Percentiles rank a stretch among this genome's conserved stretches.
Evolutionary conservation across 1,284 basidiomycete genomes (phyloP).

Genomic region (Ustilago sp.): DNA sequence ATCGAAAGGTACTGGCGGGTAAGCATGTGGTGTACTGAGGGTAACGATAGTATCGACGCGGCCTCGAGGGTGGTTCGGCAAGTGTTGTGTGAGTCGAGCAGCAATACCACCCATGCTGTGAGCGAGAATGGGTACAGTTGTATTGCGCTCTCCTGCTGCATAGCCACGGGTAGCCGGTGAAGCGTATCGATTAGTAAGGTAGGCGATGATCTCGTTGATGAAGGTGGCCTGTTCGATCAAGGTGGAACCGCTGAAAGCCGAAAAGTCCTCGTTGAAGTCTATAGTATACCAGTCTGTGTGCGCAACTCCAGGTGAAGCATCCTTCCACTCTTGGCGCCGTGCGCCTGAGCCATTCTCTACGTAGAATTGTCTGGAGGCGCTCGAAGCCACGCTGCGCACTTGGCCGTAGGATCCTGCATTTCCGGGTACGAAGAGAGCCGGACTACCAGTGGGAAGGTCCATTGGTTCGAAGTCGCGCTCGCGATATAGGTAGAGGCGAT

Average conservation of each 20-base stretch:
- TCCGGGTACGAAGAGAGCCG: slow-evolving; percentile 95
- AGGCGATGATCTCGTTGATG: slow-evolving; percentile 78
- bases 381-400: slow-evolving; percentile 92
- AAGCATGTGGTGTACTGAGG: slow-evolving; percentile 90
- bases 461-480: slow-evolving; percentile 72
- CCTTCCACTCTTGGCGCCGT: slow-evolving; percentile 50
- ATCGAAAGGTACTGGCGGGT: slow-evolving; percentile 90
- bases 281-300: slow-evolving; percentile 72
- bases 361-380: slow-evolving; percentile 83
- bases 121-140: slow-evolving; percentile 80
- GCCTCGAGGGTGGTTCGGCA: slow-evolving; percentile 71
- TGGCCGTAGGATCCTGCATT: slow-evolving; percentile 96
- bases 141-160: slow-evolving; percentile 42
- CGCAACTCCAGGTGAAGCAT: slow-evolving; percentile 34
- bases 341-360: slow-evolving; percentile 71
- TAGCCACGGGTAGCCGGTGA: slow-evolving; percentile 62
- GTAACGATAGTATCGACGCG: slow-evolving; percentile 85
- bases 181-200: slow-evolving; percentile 83
- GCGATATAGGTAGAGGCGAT: slow-evolving; percentile 88
- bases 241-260: slow-evolving; percentile 92
- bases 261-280: slow-evolving; percentile 97
- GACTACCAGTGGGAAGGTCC: slow-evolving; percentile 68
- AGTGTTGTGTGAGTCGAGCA: slow-evolving; percentile 77
- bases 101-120: slow-evolving; percentile 99
- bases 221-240: slow-evolving; percentile 85